Evolutionary conservation across 345 rosid genomes (phyloP).

Genomic region (Pistacia atlantica): DNA sequence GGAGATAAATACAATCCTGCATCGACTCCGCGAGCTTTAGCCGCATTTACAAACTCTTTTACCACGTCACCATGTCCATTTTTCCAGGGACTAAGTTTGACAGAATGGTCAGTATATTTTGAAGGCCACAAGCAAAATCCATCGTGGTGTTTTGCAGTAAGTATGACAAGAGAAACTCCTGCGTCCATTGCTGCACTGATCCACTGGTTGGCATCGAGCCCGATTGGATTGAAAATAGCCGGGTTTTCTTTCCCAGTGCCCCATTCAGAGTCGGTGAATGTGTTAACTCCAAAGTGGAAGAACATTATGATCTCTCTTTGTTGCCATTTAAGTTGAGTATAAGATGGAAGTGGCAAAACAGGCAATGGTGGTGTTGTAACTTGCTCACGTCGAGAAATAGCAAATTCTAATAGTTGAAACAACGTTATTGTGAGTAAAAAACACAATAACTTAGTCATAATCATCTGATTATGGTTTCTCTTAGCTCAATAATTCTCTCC

Average conservation of each 20-base stretch:
- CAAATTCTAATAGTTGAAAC: constrained; percentile 11
- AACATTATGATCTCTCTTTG: constrained; percentile 74
- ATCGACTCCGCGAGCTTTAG: constrained; percentile 45
- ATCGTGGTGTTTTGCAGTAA: constrained; percentile 82
- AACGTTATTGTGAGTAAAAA: background rate
- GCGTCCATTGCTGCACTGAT: constrained; percentile 50
- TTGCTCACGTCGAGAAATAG: constrained; percentile 25
- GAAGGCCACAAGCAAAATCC: constrained; percentile 84
- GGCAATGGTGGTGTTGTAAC: constrained; percentile 67
- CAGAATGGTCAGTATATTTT: constrained; percentile 66
- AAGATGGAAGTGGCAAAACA: constrained; percentile 60
- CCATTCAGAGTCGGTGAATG: constrained; percentile 76
- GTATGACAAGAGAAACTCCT: constrained; percentile 55
- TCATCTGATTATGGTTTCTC: background rate
- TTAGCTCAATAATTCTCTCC: background rate
- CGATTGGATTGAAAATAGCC: constrained; percentile 46
- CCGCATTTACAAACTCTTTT: constrained; percentile 50
- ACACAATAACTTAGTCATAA: constrained; percentile 23
- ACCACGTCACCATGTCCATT: constrained; percentile 68
- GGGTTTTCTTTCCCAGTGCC: constrained; percentile 71
- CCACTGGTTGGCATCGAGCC: constrained; percentile 60
- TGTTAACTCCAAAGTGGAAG: constrained; percentile 80
- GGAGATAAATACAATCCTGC: constrained; percentile 71
- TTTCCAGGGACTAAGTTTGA: constrained; percentile 61
- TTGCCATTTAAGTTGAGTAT: constrained; percentile 73